These are phyloP conservation scores for Lipomyces mesembrius DNA, from an alignment of 805 yeast species.

Conservation along the genomic window DNA sequence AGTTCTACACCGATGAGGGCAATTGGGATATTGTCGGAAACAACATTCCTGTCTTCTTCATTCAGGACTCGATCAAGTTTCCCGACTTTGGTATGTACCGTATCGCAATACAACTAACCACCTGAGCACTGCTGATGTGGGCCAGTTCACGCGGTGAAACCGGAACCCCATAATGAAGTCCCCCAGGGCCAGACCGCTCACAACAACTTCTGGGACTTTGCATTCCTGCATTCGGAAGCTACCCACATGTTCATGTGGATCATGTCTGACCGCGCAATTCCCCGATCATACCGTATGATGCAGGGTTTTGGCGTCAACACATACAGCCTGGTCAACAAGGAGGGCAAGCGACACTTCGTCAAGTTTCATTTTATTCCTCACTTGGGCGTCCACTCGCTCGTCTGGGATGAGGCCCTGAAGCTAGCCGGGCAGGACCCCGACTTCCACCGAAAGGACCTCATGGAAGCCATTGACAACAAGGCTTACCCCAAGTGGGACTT, in stretches of 20 bases:
- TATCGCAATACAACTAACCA: background rate
- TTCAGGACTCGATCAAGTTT: slow-evolving; percentile 20
- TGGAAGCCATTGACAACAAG: slow-evolving; percentile 13
- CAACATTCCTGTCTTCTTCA: slow-evolving; percentile 16
- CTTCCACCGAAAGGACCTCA: slow-evolving; percentile 17
- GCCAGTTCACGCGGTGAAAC: slow-evolving; percentile 13
- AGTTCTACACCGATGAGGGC: slow-evolving; percentile 18
- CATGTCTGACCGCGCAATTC: slow-evolving; percentile 19
- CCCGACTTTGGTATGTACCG: slow-evolving; percentile 10
- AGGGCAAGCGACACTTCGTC: slow-evolving; percentile 14
- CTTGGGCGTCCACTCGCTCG: slow-evolving; percentile 20
- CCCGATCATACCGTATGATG: slow-evolving; percentile 20
- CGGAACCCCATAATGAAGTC: slow-evolving; percentile 17
- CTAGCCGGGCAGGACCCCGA: slow-evolving; percentile 21
- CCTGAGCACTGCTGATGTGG: background rate
- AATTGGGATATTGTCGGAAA: slow-evolving; percentile 22
- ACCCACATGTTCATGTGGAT: slow-evolving; percentile 22
- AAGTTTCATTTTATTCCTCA: slow-evolving; percentile 14
- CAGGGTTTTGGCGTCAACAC: slow-evolving; percentile 23
- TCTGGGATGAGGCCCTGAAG: slow-evolving; percentile 21
- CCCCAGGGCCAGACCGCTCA: slow-evolving; percentile 19
- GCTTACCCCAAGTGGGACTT: slow-evolving; percentile 17
- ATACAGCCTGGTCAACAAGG: slow-evolving; percentile 6
- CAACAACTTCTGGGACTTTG: slow-evolving; percentile 22
- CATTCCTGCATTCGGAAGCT: slow-evolving; percentile 13